Percentiles rank a stretch among this genome's conserved stretches.
Conservation (phyloP, 164 flowering plant genomes). For the Litsea cubeba region DNA sequence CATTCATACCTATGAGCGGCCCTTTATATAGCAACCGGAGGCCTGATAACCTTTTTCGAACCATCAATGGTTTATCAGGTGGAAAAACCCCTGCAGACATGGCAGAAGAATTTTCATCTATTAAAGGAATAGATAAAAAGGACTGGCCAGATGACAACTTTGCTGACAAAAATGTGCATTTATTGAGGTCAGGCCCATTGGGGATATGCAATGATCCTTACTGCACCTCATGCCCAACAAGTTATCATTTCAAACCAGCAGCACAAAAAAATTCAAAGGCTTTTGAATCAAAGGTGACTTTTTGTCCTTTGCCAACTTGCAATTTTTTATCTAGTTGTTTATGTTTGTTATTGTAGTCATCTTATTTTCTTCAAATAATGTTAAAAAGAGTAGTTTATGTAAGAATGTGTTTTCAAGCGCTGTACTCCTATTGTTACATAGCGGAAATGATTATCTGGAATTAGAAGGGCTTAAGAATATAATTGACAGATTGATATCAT, state of each 20-base stretch:
- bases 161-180: slow-evolving; percentile 55
- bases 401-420: not conserved
- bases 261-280: slow-evolving; percentile 25
- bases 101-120: slow-evolving; percentile 39
- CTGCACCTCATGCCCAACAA: slow-evolving; percentile 83
- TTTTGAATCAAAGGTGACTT: slow-evolving; percentile 53
- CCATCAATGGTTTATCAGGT: slow-evolving; percentile 14
- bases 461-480: not conserved
- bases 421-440: no score
- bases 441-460: not conserved
- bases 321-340: no score
- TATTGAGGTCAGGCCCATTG: slow-evolving; percentile 72
- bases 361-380: not conserved
- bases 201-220: slow-evolving; percentile 91
- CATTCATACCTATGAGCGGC: slow-evolving; percentile 58
- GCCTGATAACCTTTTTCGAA: slow-evolving; percentile 23
- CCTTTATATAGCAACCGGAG: slow-evolving; percentile 34
- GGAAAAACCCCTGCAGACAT: slow-evolving; percentile 19
- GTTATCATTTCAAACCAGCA: slow-evolving; percentile 31
- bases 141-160: slow-evolving; percentile 29
- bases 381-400: not conserved
- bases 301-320: slow-evolving; percentile 2
- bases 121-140: slow-evolving; percentile 22
- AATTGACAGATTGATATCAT: no score
- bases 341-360: no score